Conservation (phyloP, 1,139 yeast species). For the Pichia sp. region DNA sequence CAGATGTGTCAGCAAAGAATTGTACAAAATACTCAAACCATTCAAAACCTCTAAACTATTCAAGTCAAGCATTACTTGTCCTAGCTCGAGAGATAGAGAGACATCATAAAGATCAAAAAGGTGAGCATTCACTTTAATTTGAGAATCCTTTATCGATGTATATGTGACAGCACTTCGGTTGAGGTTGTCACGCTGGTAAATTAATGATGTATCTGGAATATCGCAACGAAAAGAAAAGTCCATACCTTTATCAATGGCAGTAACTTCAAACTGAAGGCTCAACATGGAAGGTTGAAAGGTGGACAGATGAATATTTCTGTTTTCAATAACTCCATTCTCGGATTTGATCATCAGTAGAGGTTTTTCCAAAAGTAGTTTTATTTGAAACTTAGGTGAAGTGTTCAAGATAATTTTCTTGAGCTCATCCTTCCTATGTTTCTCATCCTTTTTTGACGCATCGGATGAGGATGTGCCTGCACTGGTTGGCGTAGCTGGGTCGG, state of each 20-base stretch:
- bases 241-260: constrained; percentile 7
- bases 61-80: constrained; percentile 16
- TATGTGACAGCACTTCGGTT: constrained; percentile 12
- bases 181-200: constrained; percentile 20
- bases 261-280: constrained; percentile 19
- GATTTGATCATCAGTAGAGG: constrained; percentile 27
- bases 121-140: constrained; percentile 6
- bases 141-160: constrained; percentile 16
- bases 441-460: background rate
- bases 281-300: constrained; percentile 25
- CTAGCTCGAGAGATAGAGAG: constrained; percentile 11
- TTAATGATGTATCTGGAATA: constrained; percentile 20
- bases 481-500: background rate
- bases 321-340: constrained; percentile 10
- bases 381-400: constrained; percentile 17
- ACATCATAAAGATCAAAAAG: constrained; percentile 4
- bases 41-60: constrained; percentile 16
- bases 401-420: constrained; percentile 7
- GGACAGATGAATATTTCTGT: constrained; percentile 20
- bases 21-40: constrained; percentile 17
- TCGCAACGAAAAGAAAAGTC: constrained; percentile 20
- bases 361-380: constrained; percentile 27
- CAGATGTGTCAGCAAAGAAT: constrained; percentile 1
- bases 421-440: background rate
- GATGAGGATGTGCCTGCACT: too few relatives aligned